These are phyloP conservation scores for Neurospora sp. DNA, from an alignment of 495 filamentous ascomycete genomes.

Conservation along the genomic window DNA sequence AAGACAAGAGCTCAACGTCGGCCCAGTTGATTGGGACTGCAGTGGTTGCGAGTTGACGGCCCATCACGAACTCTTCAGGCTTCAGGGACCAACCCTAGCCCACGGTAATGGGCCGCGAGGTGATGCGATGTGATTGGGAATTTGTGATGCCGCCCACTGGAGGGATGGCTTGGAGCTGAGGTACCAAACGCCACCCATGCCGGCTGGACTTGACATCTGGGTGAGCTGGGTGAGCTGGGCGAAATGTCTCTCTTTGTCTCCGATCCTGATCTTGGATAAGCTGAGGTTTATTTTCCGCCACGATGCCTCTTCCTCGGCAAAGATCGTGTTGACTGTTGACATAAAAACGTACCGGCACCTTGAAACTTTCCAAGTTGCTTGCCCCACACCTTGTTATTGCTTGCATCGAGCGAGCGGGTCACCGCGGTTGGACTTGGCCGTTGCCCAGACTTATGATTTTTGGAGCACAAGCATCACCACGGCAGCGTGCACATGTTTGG, in stretches of 20 bases:
- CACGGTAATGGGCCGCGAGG: background rate
- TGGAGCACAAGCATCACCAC: background rate
- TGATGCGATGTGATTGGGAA: background rate
- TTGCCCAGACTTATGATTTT: background rate
- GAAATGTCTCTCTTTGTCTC: background rate
- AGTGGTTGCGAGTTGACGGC: background rate
- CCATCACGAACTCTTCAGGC: background rate
- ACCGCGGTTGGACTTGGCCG: background rate
- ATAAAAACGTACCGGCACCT: background rate
- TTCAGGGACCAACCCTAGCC: background rate
- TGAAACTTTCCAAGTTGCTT: too few relatives aligned
- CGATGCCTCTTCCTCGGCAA: background rate
- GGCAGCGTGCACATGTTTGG: background rate
- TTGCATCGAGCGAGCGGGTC: background rate
- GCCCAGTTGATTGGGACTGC: background rate
- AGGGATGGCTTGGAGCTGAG: background rate
- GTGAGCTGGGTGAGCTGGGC: background rate
- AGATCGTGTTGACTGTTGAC: background rate
- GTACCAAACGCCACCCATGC: background rate
- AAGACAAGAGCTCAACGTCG: background rate
- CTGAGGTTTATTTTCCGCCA: background rate
- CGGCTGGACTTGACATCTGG: background rate
- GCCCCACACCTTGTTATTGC: background rate
- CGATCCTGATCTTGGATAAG: background rate
- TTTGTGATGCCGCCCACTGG: background rate